phyloP scores from a whole-genome alignment of 2,329 filamentous ascomycete genomes.

The Fusarium ramigenum region DNA sequence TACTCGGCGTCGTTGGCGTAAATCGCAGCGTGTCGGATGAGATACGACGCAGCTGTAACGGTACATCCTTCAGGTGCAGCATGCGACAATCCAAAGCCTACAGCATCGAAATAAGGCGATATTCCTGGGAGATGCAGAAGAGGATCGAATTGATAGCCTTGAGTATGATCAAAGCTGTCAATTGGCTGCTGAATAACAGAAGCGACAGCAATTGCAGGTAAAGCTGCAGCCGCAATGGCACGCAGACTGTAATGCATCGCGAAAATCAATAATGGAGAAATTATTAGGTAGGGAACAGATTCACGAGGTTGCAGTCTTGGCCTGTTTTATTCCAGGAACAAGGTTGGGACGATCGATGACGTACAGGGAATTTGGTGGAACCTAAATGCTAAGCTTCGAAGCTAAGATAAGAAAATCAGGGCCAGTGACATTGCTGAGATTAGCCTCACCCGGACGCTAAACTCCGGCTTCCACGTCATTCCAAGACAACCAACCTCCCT shows the following conservation, averaged over 20 bases:
- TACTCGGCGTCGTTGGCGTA: conserved; percentile 40
- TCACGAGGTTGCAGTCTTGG: neutral
- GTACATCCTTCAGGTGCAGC: conserved; percentile 36
- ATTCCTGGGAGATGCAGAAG: conserved; percentile 38
- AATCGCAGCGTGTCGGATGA: conserved; percentile 38
- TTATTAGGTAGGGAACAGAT: neutral
- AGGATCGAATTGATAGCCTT: conserved; percentile 38
- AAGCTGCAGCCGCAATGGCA: neutral
- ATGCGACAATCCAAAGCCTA: conserved; percentile 35
- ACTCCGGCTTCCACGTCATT: neutral
- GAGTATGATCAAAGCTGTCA: conserved; percentile 27
- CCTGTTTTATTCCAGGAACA: neutral
- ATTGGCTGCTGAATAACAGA: conserved; percentile 30
- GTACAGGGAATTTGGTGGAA: neutral
- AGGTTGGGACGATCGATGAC: neutral
- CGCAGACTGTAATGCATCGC: conserved; percentile 15
- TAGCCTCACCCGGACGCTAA: neutral
- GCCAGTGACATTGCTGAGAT: neutral
- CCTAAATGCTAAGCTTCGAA: neutral
- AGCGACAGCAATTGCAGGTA: neutral
- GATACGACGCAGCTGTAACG: conserved; percentile 33
- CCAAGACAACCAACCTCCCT: neutral
- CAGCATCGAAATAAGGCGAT: conserved; percentile 40
- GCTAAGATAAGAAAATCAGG: neutral
- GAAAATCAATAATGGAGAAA: neutral